Conservation (phyloP, 768 basidiomycete genomes). For the Calocera viscosa region DNA sequence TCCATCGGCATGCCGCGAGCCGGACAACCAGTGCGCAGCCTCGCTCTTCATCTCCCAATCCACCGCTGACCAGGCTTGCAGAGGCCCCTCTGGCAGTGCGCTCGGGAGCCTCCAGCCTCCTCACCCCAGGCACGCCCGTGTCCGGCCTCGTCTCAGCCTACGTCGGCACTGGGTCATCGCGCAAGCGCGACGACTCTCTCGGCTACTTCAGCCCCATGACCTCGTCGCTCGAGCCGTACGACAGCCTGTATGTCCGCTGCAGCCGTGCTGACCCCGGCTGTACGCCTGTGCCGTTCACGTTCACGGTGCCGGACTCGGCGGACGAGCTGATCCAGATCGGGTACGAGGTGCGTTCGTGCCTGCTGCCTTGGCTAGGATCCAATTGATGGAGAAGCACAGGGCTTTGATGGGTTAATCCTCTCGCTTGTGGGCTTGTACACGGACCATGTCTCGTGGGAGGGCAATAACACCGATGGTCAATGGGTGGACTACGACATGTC, state of each 20-base stretch:
- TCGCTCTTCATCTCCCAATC: neutral
- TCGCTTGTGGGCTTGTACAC: neutral
- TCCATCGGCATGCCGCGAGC: neutral
- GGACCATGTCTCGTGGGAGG: neutral
- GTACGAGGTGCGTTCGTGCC: neutral
- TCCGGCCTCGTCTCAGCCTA: neutral
- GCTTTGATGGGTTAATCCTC: neutral
- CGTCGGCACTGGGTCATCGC: neutral
- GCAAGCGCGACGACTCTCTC: neutral
- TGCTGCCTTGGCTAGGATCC: too few relatives aligned
- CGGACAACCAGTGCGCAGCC: neutral
- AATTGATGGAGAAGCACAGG: neutral
- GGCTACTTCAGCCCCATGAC: neutral
- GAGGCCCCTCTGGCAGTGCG: neutral
- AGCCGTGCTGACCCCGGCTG: neutral
- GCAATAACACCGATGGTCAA: neutral
- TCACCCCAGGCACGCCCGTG: neutral
- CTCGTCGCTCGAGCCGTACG: neutral
- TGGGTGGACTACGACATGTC: constrained; percentile 7
- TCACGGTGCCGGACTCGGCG: neutral
- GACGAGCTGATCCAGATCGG: constrained; percentile 8
- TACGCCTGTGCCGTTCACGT: neutral
- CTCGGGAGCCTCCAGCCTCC: neutral
- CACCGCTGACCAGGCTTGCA: neutral
- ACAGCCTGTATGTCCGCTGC: neutral